Conservation (phyloP, 352 stramenopile genomes). For the Phytophthora syringae region DNA sequence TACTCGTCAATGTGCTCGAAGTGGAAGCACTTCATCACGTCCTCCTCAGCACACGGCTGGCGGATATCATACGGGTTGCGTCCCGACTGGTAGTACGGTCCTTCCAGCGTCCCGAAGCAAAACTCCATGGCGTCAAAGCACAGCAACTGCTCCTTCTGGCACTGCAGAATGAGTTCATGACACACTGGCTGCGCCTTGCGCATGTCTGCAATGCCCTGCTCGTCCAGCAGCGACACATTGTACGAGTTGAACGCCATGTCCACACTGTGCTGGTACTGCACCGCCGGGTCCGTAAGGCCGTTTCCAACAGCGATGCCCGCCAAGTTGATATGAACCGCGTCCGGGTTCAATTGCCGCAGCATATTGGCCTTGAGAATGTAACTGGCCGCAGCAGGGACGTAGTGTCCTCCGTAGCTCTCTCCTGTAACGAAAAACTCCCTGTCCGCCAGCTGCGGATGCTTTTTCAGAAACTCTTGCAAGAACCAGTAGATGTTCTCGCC, state of each 20-base stretch:
- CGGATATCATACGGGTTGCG: conserved; percentile 86
- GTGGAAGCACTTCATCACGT: conserved; percentile 74
- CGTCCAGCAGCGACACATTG: conserved; percentile 66
- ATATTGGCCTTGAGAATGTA: conserved; percentile 58
- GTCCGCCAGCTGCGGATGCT: conserved; percentile 53
- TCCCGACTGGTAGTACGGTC: conserved; percentile 49
- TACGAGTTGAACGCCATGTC: conserved; percentile 81
- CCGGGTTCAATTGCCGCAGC: conserved; percentile 27
- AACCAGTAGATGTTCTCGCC: conserved; percentile 77
- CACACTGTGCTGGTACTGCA: conserved; percentile 71
- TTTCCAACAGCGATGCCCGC: conserved; percentile 78
- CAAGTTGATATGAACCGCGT: conserved; percentile 48
- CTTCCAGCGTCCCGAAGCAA: conserved; percentile 61
- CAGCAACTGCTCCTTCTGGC: conserved; percentile 47
- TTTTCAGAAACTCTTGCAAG: conserved; percentile 69
- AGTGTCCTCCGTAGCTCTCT: conserved; percentile 77
- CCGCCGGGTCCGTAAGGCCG: conserved; percentile 65
- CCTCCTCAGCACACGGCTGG: conserved; percentile 47
- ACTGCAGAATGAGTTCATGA: conserved; percentile 56
- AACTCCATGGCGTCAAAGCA: conserved; percentile 65
- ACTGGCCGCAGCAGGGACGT: conserved; percentile 62
- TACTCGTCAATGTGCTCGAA: conserved; percentile 74
- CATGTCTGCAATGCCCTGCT: conserved; percentile 55
- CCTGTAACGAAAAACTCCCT: conserved; percentile 69
- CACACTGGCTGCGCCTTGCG: conserved; percentile 60